These are phyloP conservation scores for Claviceps digitariae DNA, from an alignment of 2,329 filamentous ascomycete species.

Conservation along the genomic window DNA sequence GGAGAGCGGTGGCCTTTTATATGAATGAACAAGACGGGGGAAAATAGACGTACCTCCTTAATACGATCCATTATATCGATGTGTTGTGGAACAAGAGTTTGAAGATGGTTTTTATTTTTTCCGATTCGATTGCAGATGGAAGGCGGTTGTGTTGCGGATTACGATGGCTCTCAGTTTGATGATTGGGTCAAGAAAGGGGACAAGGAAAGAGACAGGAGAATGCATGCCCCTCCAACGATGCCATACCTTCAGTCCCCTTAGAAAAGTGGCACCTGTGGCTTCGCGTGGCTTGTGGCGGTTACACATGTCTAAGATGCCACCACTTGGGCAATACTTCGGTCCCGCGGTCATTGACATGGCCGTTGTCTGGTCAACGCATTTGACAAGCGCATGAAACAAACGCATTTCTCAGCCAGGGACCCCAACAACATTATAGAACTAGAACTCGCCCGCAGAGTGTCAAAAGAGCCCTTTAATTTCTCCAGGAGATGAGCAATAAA, in stretches of 20 bases:
- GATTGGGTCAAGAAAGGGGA: slow-evolving; percentile 20
- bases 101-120: slow-evolving; percentile 1
- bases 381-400: slow-evolving; percentile 1
- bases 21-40: background rate
- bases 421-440: slow-evolving; percentile 9
- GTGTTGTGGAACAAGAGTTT: slow-evolving; percentile 7
- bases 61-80: slow-evolving; percentile 64
- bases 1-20: slow-evolving; percentile 10
- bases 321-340: background rate
- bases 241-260: background rate
- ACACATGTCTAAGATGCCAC: slow-evolving; percentile 1
- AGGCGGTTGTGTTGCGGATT: slow-evolving; percentile 17
- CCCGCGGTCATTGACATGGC: slow-evolving; percentile 1
- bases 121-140: slow-evolving; percentile 8
- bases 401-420: slow-evolving; percentile 6
- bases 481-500: background rate
- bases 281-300: slow-evolving; percentile 17
- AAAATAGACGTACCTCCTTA: slow-evolving; percentile 57
- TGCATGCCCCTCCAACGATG: slow-evolving; percentile 23
- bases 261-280: slow-evolving; percentile 14
- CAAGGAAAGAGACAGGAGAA: slow-evolving; percentile 13
- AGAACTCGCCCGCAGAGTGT: background rate
- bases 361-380: slow-evolving; percentile 17
- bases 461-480: background rate
- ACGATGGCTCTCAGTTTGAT: slow-evolving; percentile 18